Base-by-base conservation (phyloP, 345 rosid genomes). In the Arabis hirsuta region DNA sequence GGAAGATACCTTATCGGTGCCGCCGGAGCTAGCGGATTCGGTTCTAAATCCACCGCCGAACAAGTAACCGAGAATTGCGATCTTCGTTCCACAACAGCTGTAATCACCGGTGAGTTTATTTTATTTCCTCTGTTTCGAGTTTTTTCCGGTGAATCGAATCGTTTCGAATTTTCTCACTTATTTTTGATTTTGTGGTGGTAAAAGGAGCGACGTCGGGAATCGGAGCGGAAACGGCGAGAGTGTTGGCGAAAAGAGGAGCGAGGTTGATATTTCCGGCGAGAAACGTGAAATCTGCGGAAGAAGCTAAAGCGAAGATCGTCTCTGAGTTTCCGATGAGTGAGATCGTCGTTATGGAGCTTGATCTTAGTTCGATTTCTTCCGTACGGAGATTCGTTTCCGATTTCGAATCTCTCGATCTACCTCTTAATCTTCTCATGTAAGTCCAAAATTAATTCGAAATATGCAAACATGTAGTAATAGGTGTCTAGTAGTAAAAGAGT, bases 171-270 rank as follows among this genome's bases (percentile, higher is more conserved):
- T 32, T 27, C 61, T 72, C 7, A 59, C 24, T 41, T 14, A 54
- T 11, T 46, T 22, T 1, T 5, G 34, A 5, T 71, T 32, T 19
- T 27, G 50, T 36, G 19, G 47, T 29, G 36, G 41, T 26, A 11
- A 29, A 16, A 92, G 98, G 98, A 12, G 96, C 96, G n/a, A 94
- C 98, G 81, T 94, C 98, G 29, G 98, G 98, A 73, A 94, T 94
- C 65, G 98, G 98, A 65, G 92, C 89, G 20, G 98, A 94, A 84
- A 91, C 97, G 69, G 96, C 97, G 9, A 84, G 96, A 24, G 95
- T 85, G 36, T 47, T 94, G 59, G 93, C 93, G 12, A 91, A 85
- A 75, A 62, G 90, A 73, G 93, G 98, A 43, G 95, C 86, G 56
- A 80, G 86, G 78, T 78, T 94, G 79, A 85, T 94, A 41, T 68